Percentiles rank a stretch among this genome's conserved stretches.
Evolutionary conservation across 2,329 filamentous ascomycete species (phyloP).

Genomic region (Talaromyces amestolkiae): DNA sequence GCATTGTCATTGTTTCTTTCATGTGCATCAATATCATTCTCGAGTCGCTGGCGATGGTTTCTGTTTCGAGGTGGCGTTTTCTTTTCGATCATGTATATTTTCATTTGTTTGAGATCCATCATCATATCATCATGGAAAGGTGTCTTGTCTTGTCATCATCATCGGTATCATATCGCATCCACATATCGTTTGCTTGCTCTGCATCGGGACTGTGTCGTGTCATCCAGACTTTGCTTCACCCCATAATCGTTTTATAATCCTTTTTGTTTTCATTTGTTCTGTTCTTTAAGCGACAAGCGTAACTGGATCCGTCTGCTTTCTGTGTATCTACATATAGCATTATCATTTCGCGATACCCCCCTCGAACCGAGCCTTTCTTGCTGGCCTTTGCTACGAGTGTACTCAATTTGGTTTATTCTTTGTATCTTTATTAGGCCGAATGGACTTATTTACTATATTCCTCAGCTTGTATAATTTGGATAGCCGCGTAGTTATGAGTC

Average conservation of each 20-base stretch:
- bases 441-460: background rate
- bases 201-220: conserved; percentile 13
- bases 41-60: conserved; percentile 13
- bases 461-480: background rate
- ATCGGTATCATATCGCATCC: conserved; percentile 5
- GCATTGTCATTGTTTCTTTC: conserved; percentile 3
- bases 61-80: conserved; percentile 5
- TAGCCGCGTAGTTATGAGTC: conserved; percentile 13
- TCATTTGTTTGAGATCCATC: conserved; percentile 12
- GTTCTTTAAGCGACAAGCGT: background rate
- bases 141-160: conserved; percentile 2
- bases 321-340: conserved; percentile 2
- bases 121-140: conserved; percentile 12
- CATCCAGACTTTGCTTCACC: conserved; percentile 2
- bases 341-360: conserved; percentile 5
- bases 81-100: conserved; percentile 10
- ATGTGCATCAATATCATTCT: conserved; percentile 6
- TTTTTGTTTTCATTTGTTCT: background rate
- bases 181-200: conserved; percentile 3
- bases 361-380: background rate
- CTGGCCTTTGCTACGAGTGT: background rate
- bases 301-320: background rate
- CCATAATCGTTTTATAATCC: background rate
- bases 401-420: background rate
- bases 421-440: background rate